Base-by-base conservation (phyloP, 78 protist species). In the Salpingoeca rosetta region DNA sequence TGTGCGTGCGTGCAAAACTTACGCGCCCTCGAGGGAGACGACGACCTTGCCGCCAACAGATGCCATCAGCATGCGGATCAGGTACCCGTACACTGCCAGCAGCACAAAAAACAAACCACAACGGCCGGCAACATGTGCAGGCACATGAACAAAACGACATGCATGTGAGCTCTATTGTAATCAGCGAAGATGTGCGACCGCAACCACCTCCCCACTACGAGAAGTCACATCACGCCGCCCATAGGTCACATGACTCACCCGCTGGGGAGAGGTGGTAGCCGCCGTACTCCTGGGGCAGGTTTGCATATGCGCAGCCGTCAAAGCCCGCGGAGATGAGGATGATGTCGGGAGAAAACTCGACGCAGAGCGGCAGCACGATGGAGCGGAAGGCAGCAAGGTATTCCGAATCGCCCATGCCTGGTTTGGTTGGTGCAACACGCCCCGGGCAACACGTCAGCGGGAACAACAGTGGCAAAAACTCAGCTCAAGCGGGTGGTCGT, bases 241-340 rank as follows among this genome's bases (percentile, higher is more conserved):
- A n/a, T n/a, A n/a, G n/a, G n/a, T n/a, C n/a, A n/a, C n/a, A n/a
- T n/a, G n/a, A n/a, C 38, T 1, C 26, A 45, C 74, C 73, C 22
- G 51, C 42, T 0, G 85, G 88, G 1, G 88, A 38, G 57, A 88
- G 84, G 65, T 38, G 35, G 86, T 84, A 84, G 3, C 85, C 83
- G 17, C 89, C 91, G n/a, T n/a, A n/a, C n/a, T n/a, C n/a, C n/a
- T n/a, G n/a, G 27, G 82, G 43, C 12, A 82, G 88, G 75, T 89
- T 92, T 2, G 91, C 94, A 35, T 82, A 83, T 0, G 91, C 95
- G n/a, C n/a, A n/a, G 0, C 93, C 95, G 56, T 92, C 95, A 80
- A 88, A 92, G 39, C 95, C 95, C 7, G 93, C 90, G 27, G 89
- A 39, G 56, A 92, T 74, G 40, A 92, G 44, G n/a, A 92, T 87